A percentile compares a stretch with the other conserved stretches of the same genome.
phyloP scores from a whole-genome alignment of 73 alveolate species.

The Tetrahymena elliotti region DNA sequence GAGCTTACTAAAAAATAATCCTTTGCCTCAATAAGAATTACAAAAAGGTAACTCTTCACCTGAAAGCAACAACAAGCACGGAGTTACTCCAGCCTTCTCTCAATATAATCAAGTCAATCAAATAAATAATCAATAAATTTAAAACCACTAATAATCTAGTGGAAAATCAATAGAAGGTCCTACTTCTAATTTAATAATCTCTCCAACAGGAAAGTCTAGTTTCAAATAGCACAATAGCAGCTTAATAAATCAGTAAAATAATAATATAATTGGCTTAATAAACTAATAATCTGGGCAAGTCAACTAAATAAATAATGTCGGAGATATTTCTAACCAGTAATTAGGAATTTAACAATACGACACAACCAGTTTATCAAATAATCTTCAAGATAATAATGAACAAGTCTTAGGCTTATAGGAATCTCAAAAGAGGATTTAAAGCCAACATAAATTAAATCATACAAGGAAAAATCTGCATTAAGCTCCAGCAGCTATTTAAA shows the following conservation, averaged over 20 bases:
- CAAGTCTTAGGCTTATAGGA: neutral
- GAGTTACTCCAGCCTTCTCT: neutral
- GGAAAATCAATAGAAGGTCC: neutral
- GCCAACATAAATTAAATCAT: neutral
- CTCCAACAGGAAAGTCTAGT: neutral
- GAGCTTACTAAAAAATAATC: neutral
- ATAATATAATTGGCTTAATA: neutral
- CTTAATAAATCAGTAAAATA: neutral
- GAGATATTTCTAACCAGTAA: neutral
- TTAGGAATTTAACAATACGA: neutral
- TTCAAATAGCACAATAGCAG: neutral
- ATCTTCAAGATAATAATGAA: neutral
- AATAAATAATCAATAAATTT: neutral
- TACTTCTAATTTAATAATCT: neutral
- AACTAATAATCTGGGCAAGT: neutral
- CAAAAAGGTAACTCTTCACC: neutral
- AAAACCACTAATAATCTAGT: neutral
- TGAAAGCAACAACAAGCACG: neutral
- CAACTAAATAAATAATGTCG: neutral
- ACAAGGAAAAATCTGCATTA: neutral
- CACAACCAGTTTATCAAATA: neutral
- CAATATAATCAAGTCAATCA: neutral
- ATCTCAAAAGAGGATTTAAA: neutral
- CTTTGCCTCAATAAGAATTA: neutral
- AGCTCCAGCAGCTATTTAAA: neutral